Conservation (phyloP, 2,329 filamentous ascomycete genomes). For the Epichloe festucae region DNA sequence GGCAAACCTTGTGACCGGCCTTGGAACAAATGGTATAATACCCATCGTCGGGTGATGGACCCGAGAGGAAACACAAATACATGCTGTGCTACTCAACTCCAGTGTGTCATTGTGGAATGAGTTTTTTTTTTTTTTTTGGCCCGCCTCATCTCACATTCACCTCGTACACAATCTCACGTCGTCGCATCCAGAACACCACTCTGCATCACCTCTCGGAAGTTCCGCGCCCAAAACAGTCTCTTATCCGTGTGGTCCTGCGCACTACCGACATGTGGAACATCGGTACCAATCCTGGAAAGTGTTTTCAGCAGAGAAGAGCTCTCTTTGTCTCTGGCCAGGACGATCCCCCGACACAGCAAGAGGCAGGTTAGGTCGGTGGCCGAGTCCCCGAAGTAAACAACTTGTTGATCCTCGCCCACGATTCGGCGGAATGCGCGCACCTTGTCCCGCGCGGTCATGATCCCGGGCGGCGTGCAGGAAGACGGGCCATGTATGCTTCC, state of each 20-base stretch:
- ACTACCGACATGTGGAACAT: constrained; percentile 24
- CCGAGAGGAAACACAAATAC: too few relatives aligned
- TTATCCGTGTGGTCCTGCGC: background rate
- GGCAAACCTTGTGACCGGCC: too few relatives aligned
- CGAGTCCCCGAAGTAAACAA: constrained; percentile 47
- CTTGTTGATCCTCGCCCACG: constrained; percentile 9
- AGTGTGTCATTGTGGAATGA: too few relatives aligned
- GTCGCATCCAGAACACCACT: constrained; percentile 6
- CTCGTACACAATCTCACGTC: background rate
- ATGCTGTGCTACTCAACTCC: too few relatives aligned
- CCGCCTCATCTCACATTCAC: too few relatives aligned
- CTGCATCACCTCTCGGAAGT: constrained; percentile 29
- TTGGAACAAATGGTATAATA: too few relatives aligned
- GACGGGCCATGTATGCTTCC: constrained; percentile 30
- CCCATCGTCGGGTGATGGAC: too few relatives aligned
- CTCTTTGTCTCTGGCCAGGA: constrained; percentile 27
- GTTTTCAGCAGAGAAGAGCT: constrained; percentile 22
- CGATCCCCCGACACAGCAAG: constrained; percentile 28
- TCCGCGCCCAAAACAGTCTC: constrained; percentile 27
- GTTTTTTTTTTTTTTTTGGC: too few relatives aligned
- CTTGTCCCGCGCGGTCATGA: constrained; percentile 34
- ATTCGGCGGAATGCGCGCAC: constrained; percentile 25
- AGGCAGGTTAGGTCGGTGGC: constrained; percentile 43
- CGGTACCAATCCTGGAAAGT: constrained; percentile 23
- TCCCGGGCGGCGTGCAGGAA: constrained; percentile 11